Evolutionary conservation across 2,329 filamentous ascomycete species (phyloP).

Genomic region (Penicillium concentricum): DNA sequence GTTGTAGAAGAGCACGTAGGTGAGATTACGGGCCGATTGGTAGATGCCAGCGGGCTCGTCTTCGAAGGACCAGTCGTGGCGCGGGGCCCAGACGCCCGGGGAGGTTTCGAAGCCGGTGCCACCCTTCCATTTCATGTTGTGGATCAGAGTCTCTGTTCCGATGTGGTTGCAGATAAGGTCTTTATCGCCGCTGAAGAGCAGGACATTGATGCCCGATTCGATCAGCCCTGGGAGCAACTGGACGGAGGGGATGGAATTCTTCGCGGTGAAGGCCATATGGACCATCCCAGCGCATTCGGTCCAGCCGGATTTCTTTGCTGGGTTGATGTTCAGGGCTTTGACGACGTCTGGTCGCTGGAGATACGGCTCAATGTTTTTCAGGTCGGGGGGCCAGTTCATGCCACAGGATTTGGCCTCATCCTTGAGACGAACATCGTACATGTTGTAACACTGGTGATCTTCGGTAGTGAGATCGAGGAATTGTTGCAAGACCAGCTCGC

Average conservation of each 20-base stretch:
- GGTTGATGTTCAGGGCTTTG: constrained; percentile 76
- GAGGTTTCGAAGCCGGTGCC: constrained; percentile 87
- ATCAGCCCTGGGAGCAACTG: constrained; percentile 75
- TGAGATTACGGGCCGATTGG: constrained; percentile 91
- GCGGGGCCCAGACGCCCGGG: constrained; percentile 86
- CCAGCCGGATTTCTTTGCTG: constrained; percentile 84
- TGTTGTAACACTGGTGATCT: constrained; percentile 73
- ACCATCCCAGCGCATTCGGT: constrained; percentile 83
- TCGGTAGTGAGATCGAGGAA: constrained; percentile 67
- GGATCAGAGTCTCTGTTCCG: constrained; percentile 87
- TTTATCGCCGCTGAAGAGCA: constrained; percentile 90
- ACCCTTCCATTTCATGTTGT: constrained; percentile 87
- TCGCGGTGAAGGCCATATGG: constrained; percentile 65
- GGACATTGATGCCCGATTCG: constrained; percentile 66
- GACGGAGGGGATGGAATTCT: constrained; percentile 70
- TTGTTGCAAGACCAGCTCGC: constrained; percentile 73
- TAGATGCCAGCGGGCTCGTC: constrained; percentile 84
- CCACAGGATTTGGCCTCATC: constrained; percentile 77
- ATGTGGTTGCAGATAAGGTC: constrained; percentile 97
- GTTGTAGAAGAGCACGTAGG: constrained; percentile 94
- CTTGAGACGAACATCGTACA: constrained; percentile 90
- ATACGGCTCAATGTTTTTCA: constrained; percentile 75
- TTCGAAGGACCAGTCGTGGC: constrained; percentile 91
- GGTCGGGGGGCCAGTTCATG: constrained; percentile 96
- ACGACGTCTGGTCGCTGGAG: constrained; percentile 78